These are phyloP conservation scores for Calocera viscosa DNA, from an alignment of 768 basidiomycete genomes.

Conservation along the genomic window DNA sequence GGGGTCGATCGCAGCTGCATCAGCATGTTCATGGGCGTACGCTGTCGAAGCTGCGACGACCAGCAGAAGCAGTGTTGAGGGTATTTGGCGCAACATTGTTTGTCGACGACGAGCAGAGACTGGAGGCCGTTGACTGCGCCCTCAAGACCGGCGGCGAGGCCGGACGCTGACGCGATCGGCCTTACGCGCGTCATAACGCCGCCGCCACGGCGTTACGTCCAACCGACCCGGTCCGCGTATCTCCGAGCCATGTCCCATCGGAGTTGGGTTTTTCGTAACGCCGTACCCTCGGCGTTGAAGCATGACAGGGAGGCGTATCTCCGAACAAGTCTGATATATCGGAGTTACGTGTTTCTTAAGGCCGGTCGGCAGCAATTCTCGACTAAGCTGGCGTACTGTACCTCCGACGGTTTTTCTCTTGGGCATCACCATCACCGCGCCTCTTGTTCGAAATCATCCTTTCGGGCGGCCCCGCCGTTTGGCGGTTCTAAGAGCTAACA, in stretches of 20 bases:
- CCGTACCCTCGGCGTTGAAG: background rate
- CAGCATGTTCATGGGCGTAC: constrained; percentile 42
- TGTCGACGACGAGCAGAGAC: background rate
- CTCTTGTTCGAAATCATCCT: no score
- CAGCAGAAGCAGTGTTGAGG: background rate
- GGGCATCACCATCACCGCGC: no score
- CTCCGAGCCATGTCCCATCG: no score
- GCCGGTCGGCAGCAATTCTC: no score
- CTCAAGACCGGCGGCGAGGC: no score
- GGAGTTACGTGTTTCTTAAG: no score
- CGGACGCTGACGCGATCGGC: no score
- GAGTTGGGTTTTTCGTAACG: background rate
- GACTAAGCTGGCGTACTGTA: no score
- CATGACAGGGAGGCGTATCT: background rate
- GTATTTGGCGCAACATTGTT: background rate
- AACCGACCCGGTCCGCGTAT: no score
- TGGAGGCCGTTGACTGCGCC: background rate
- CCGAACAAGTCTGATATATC: background rate
- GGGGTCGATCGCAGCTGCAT: constrained; percentile 48
- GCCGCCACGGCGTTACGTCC: background rate
- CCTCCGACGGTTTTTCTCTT: no score
- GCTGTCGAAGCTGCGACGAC: constrained; percentile 38
- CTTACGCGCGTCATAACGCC: background rate
- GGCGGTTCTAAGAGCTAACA: no score
- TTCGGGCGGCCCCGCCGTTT: no score